Percentiles rank a stretch among this genome's conserved stretches.
Evolutionary conservation across 805 yeast genomes (phyloP).

Genomic region (Candida vartiovaarae): DNA sequence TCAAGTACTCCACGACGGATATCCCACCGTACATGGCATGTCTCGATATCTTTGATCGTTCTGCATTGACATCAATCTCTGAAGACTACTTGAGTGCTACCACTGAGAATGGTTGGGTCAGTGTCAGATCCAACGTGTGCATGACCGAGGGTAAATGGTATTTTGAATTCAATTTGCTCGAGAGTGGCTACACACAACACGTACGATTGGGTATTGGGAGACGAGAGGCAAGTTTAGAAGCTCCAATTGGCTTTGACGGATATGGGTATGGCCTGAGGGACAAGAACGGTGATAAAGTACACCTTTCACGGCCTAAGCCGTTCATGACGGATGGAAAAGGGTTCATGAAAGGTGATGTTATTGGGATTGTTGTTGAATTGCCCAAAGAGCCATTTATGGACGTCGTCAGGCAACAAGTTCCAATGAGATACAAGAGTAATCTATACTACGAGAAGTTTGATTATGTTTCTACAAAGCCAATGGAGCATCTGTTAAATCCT

Average conservation of each 20-base stretch:
- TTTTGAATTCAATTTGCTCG: slow-evolving; percentile 62
- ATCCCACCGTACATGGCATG: slow-evolving; percentile 56
- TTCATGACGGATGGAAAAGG: slow-evolving; percentile 46
- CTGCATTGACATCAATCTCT: slow-evolving; percentile 45
- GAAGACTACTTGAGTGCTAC: slow-evolving; percentile 40
- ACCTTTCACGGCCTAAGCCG: slow-evolving; percentile 59
- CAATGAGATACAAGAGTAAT: slow-evolving; percentile 72
- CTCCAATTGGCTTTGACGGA: slow-evolving; percentile 93
- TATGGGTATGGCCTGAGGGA: slow-evolving; percentile 92
- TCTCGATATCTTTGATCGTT: slow-evolving; percentile 61
- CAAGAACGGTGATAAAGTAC: slow-evolving; percentile 64
- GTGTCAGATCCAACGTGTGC: slow-evolving; percentile 66
- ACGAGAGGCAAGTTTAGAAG: slow-evolving; percentile 83
- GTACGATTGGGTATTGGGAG: slow-evolving; percentile 81
- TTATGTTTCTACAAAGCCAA: slow-evolving; percentile 57
- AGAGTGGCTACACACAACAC: slow-evolving; percentile 36
- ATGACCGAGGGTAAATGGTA: slow-evolving; percentile 75
- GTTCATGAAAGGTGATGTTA: slow-evolving; percentile 68
- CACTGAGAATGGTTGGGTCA: slow-evolving; percentile 71
- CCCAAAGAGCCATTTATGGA: slow-evolving; percentile 48
- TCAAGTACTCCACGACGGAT: slow-evolving; percentile 67
- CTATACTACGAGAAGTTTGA: slow-evolving; percentile 83
- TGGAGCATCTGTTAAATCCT: slow-evolving; percentile 71
- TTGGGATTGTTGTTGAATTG: slow-evolving; percentile 69
- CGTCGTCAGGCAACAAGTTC: slow-evolving; percentile 74